phyloP scores from a whole-genome alignment of 78 protist genomes.

The Dictyostelium intermedium region DNA sequence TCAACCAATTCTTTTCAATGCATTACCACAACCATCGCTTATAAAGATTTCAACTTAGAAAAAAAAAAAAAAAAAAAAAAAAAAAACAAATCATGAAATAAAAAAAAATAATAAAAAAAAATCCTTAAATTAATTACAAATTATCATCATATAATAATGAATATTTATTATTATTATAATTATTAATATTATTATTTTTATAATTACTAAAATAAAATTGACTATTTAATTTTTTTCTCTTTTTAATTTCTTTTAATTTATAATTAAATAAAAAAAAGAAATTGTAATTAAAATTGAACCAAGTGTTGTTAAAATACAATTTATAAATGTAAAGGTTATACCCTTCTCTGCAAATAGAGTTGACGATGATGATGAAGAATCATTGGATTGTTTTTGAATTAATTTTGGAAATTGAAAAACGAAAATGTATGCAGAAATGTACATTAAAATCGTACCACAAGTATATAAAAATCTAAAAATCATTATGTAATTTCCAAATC shows the following conservation, averaged over 20 bases:
- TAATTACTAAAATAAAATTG: neutral
- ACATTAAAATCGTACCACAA: neutral
- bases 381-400: neutral
- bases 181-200: neutral
- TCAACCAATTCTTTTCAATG: neutral
- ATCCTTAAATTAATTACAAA: too few species aligned
- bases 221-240: neutral
- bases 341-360: neutral
- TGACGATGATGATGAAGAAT: neutral
- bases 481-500: neutral
- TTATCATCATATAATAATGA: neutral
- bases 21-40: neutral
- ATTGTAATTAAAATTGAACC: neutral
- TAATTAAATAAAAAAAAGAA: neutral
- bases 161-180: conserved; percentile 5
- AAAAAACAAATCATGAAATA: too few species aligned
- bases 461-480: neutral
- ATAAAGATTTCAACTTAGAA: neutral
- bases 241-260: neutral
- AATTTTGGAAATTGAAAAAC: neutral
- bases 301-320: neutral
- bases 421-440: neutral
- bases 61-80: neutral
- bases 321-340: neutral
- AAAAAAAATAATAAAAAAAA: too few species aligned